A percentile compares a stretch with the other conserved stretches of the same genome.
Conservation (phyloP, 768 basidiomycete genomes). For the Lentinus brumalis region DNA sequence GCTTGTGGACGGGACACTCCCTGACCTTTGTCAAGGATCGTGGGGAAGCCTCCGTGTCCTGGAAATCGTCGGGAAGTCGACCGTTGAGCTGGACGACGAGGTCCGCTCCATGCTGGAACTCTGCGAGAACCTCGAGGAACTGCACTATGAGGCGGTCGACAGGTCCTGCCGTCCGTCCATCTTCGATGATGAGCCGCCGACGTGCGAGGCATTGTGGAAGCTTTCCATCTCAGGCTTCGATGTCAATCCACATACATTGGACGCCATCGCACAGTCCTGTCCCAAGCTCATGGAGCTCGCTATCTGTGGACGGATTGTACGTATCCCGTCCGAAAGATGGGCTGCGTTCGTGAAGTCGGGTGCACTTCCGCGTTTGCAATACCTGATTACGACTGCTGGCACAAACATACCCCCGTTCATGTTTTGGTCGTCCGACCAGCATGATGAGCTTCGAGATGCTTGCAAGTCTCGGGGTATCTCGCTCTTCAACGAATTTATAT, state of each 20-base stretch:
- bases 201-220: slow-evolving; percentile 35
- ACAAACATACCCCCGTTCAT: slow-evolving; percentile 42
- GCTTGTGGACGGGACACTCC: slow-evolving; percentile 43
- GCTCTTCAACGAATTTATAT: background rate
- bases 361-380: slow-evolving; percentile 36
- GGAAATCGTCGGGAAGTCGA: slow-evolving; percentile 37
- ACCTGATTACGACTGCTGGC: slow-evolving; percentile 41
- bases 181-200: slow-evolving; percentile 33
- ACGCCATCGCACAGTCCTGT: slow-evolving; percentile 37
- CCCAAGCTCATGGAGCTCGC: slow-evolving; percentile 42
- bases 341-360: slow-evolving; percentile 39
- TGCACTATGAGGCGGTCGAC: slow-evolving; percentile 46
- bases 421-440: slow-evolving; percentile 34
- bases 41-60: slow-evolving; percentile 39
- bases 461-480: slow-evolving; percentile 24
- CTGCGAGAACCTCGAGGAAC: slow-evolving; percentile 41
- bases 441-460: slow-evolving; percentile 21
- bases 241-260: slow-evolving; percentile 40
- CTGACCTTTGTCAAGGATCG: slow-evolving; percentile 37
- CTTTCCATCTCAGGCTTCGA: slow-evolving; percentile 46
- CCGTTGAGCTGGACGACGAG: slow-evolving; percentile 42
- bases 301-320: slow-evolving; percentile 42
- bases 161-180: slow-evolving; percentile 29
- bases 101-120: slow-evolving; percentile 41
- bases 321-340: slow-evolving; percentile 46